phyloP scores from a whole-genome alignment of 371 early-diverging fungal species.

The Mortierella sp. region DNA sequence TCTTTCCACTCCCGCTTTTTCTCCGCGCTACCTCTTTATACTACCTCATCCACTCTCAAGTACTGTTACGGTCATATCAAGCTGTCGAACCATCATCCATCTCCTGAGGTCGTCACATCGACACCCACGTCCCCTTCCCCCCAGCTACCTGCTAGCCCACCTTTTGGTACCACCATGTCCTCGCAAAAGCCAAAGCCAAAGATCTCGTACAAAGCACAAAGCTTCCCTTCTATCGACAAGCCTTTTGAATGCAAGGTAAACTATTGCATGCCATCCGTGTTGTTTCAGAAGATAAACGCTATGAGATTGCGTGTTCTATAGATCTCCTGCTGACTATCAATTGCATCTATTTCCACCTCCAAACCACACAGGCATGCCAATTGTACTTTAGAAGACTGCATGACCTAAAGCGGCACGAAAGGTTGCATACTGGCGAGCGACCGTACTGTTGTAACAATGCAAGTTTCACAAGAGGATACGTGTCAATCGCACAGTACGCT shows the following conservation, averaged over 20 bases:
- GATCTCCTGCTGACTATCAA: neutral
- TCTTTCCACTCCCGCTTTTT: neutral
- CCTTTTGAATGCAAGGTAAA: constrained; percentile 52
- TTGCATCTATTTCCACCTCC: constrained; percentile 21
- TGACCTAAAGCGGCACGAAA: constrained; percentile 81
- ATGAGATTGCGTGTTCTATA: neutral
- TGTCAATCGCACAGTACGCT: too few species aligned
- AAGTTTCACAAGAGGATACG: constrained; percentile 9
- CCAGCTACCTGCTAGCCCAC: neutral
- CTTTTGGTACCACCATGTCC: constrained; percentile 3
- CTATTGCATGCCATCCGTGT: neutral
- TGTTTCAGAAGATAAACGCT: neutral
- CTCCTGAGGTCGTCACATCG: neutral
- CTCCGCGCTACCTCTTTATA: neutral
- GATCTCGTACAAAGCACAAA: constrained; percentile 52
- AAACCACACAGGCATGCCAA: constrained; percentile 55
- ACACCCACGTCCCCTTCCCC: neutral
- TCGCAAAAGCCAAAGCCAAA: constrained; percentile 47
- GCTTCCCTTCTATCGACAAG: constrained; percentile 43
- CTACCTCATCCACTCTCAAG: neutral
- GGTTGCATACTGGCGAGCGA: constrained; percentile 80
- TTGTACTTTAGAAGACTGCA: constrained; percentile 77
- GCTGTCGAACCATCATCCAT: too few species aligned
- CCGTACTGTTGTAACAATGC: constrained; percentile 67
- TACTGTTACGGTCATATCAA: too few species aligned